phyloP scores from a whole-genome alignment of 2,329 filamentous ascomycete species.

The Cercospora janseana region DNA sequence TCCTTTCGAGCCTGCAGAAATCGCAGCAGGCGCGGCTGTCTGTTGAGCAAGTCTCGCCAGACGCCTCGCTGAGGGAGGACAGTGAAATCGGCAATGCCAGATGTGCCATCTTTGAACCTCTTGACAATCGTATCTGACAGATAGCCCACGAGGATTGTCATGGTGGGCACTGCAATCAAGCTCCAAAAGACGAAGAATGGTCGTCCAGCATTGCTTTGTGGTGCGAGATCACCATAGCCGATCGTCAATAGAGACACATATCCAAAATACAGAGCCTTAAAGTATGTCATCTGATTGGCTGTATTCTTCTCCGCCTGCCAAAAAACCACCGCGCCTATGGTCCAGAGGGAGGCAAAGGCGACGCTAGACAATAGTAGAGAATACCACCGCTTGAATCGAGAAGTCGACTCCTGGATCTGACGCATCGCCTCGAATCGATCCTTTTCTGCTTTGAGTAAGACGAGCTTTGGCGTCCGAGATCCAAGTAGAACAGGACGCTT shows the following conservation, averaged over 20 bases:
- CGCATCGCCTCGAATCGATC: constrained; percentile 58
- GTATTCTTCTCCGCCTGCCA: constrained; percentile 56
- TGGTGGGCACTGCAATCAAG: constrained; percentile 78
- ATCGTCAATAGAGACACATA: constrained; percentile 82
- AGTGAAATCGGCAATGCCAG: constrained; percentile 62
- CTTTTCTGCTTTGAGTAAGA: constrained; percentile 56
- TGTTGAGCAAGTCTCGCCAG: constrained; percentile 52
- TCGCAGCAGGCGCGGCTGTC: constrained; percentile 45
- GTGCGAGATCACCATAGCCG: constrained; percentile 79
- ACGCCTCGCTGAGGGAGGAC: constrained; percentile 62
- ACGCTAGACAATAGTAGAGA: constrained; percentile 66
- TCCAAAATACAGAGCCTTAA: constrained; percentile 78
- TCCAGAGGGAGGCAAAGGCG: constrained; percentile 74
- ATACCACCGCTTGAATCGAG: constrained; percentile 68
- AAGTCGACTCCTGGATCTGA: constrained; percentile 66
- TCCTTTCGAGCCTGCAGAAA: constrained; percentile 41
- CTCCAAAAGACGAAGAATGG: constrained; percentile 95
- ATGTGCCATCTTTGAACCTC: constrained; percentile 62
- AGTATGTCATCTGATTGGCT: constrained; percentile 64
- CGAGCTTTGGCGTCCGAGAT: constrained; percentile 45
- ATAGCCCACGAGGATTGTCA: constrained; percentile 81
- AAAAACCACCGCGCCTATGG: constrained; percentile 75
- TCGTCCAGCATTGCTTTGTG: constrained; percentile 72
- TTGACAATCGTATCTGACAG: constrained; percentile 79
- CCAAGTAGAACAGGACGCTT: constrained; percentile 19